Evolutionary conservation across 768 basidiomycete genomes (phyloP).

Genomic region (Albatrellus ellisii): DNA sequence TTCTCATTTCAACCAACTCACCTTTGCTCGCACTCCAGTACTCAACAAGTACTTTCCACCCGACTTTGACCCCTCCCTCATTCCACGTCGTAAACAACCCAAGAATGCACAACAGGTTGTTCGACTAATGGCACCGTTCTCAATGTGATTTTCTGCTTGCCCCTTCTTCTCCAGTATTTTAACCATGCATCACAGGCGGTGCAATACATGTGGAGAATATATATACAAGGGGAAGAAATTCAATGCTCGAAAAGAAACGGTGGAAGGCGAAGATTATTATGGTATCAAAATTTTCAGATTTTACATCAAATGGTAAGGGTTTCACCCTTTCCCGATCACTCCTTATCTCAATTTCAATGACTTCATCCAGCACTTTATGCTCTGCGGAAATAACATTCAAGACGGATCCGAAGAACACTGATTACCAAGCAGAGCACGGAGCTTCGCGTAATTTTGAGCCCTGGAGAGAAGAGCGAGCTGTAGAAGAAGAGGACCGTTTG

Average conservation of each 20-base stretch:
- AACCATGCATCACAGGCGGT: slow-evolving; percentile 42
- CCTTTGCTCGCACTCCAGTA: slow-evolving; percentile 31
- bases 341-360: slow-evolving; percentile 12
- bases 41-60: slow-evolving; percentile 96
- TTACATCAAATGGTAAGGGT: slow-evolving; percentile 83
- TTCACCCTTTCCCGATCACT: slow-evolving; percentile 18
- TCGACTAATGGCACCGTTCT: slow-evolving; percentile 98
- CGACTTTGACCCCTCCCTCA: slow-evolving; percentile 96
- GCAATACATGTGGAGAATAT: slow-evolving; percentile 95
- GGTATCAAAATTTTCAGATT: slow-evolving; percentile 96
- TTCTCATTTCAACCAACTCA: not conserved
- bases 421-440: slow-evolving; percentile 89
- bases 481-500: slow-evolving; percentile 73
- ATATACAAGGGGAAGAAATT: slow-evolving; percentile 99
- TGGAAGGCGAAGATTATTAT: slow-evolving; percentile 93
- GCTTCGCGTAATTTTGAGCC: slow-evolving; percentile 97
- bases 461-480: slow-evolving; percentile 76
- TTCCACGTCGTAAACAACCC: slow-evolving; percentile 78
- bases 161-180: not conserved
- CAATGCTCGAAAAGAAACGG: slow-evolving; percentile 97
- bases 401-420: slow-evolving; percentile 96
- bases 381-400: slow-evolving; percentile 99
- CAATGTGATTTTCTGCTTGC: slow-evolving; percentile 50
- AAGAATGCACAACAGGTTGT: slow-evolving; percentile 97
- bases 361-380: slow-evolving; percentile 61